phyloP scores from a whole-genome alignment of 106 monocot genomes.

The Xerophyta viscosa region DNA sequence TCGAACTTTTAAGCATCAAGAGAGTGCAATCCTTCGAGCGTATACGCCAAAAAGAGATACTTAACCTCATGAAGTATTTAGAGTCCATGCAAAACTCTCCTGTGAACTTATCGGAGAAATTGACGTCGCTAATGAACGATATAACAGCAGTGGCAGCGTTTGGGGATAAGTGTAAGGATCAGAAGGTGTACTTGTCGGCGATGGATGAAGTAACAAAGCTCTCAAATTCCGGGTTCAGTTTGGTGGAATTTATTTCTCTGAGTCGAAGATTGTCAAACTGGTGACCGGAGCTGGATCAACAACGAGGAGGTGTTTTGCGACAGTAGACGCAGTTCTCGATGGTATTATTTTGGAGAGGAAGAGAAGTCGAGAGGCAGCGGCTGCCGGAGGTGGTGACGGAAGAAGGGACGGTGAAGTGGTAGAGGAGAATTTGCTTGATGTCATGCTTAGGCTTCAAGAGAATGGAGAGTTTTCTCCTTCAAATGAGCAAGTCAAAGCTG shows the following conservation, averaged over 20 bases:
- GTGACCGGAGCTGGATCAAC: neutral
- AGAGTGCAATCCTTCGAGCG: slow-evolving; percentile 10
- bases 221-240: neutral
- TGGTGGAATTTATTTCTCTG: slow-evolving; percentile 7
- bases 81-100: neutral
- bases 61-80: neutral
- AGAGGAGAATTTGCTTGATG: no score
- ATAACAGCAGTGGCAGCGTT: neutral
- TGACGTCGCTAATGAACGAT: slow-evolving; percentile 1
- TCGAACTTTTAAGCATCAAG: slow-evolving; percentile 12
- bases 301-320: neutral
- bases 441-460: no score
- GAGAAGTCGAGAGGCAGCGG: neutral
- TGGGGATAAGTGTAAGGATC: slow-evolving; percentile 7
- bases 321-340: neutral
- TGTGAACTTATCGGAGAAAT: slow-evolving; percentile 1
- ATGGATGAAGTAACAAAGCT: neutral
- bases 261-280: neutral
- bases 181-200: neutral
- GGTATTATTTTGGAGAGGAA: slow-evolving; percentile 3
- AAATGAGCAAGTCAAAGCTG: no score
- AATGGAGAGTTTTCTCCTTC: no score
- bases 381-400: neutral
- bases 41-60: slow-evolving; percentile 8
- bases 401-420: neutral